Base-by-base conservation (phyloP, 768 basidiomycete genomes). In the Collybia sordida region DNA sequence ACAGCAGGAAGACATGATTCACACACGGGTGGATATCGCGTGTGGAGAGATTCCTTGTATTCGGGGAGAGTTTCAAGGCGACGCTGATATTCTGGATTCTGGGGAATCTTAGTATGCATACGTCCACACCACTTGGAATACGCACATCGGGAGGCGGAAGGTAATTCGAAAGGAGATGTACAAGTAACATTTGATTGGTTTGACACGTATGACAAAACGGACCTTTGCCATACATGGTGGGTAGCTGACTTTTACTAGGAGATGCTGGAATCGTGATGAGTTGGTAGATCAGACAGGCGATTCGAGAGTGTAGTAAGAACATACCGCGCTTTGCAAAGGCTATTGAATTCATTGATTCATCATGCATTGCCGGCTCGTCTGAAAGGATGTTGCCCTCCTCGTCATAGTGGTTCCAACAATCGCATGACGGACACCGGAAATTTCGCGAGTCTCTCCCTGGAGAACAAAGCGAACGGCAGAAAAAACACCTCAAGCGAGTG, bases 11-110 rank as follows among this genome's bases (percentile, higher is more conserved):
- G 73, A 60, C 94, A 98, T 3, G 72, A 66, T 0, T 74, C 71
- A 65, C 94, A 98, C 25, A 96, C 86, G 2, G 88, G 91, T 7
- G 95, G 94, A 63, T 97, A 97, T 7, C 94, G 88, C 11, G 69
- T 53, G 56, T 94, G 81, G 17, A 98, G 72, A 1, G 86, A 88
- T 55, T 80, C 77, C 35, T 81, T 78, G 66, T 97, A 96, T 36
- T 79, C 78, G 0, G 85, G 82, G 5, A 91, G 78, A 53, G 75
- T 76, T 37, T 79, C 80, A 23, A 87, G 72, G 14, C 88, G 81
- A 17, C 69, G 68, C 25, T 73, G 69, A 61, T 92, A 90, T 49
- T 88, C 83, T 3, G 89, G 86, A 58, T 84, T 83, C 91, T 94
- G 58, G 42, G 11, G 48, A 34, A 40, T 42, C 51, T 49, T 31